These are phyloP conservation scores for Lachancea waltii DNA, from an alignment of 805 yeast species.

Conservation along the genomic window DNA sequence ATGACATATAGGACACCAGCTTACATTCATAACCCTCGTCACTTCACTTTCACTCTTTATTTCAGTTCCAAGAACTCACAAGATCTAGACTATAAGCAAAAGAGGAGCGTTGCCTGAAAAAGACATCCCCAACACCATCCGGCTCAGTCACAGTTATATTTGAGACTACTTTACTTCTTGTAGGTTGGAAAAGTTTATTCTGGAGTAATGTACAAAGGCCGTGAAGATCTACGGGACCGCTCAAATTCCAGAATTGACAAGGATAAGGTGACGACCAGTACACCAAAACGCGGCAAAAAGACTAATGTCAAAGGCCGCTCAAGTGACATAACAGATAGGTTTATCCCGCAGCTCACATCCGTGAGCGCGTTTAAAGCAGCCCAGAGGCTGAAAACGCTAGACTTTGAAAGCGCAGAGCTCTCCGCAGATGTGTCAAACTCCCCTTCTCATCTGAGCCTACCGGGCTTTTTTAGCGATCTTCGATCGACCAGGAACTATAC, in stretches of 20 bases:
- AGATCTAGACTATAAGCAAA: too few species aligned
- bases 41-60: too few species aligned
- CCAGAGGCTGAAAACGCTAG: constrained; percentile 15
- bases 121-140: too few species aligned
- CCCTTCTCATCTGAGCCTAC: constrained; percentile 26
- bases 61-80: too few species aligned
- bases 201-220: too few species aligned
- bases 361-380: constrained; percentile 25
- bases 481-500: constrained; percentile 21
- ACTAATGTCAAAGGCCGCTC: constrained; percentile 2
- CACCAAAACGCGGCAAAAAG: constrained; percentile 1
- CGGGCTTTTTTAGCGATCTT: constrained; percentile 27
- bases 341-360: constrained; percentile 34
- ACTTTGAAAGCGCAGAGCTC: constrained; percentile 12
- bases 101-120: too few species aligned
- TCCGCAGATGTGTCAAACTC: constrained; percentile 17
- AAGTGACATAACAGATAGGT: constrained; percentile 30
- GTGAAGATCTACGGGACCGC: too few species aligned
- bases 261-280: constrained; percentile 1
- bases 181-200: too few species aligned
- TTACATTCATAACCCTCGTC: too few species aligned
- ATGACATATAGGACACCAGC: too few species aligned
- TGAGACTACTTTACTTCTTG: too few species aligned
- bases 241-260: neutral
- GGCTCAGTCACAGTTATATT: too few species aligned